These are phyloP conservation scores for Nadsonia fulvescens DNA, from an alignment of 805 yeast species.

Conservation along the genomic window DNA sequence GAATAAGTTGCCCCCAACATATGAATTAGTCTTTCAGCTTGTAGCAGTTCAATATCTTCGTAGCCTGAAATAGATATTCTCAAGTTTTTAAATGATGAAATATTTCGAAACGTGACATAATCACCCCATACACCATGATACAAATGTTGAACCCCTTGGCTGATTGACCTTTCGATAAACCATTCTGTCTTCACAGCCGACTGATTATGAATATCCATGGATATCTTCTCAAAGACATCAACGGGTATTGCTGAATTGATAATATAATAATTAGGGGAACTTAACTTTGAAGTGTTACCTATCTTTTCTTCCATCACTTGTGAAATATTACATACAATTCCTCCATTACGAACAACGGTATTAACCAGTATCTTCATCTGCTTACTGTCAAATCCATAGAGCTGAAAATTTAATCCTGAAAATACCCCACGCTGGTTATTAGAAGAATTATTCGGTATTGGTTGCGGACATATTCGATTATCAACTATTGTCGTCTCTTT, in stretches of 20 bases:
- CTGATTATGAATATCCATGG: conserved; percentile 8
- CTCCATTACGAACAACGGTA: conserved; percentile 30
- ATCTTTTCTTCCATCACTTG: no score
- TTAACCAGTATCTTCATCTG: conserved; percentile 23
- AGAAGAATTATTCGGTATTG: background rate
- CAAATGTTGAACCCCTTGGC: conserved; percentile 30
- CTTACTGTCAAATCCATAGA: conserved; percentile 23
- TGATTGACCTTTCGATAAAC: conserved; percentile 59
- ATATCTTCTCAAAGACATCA: no score
- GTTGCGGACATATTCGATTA: no score
- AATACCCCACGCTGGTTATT: conserved; percentile 23
- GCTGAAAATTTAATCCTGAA: conserved; percentile 23
- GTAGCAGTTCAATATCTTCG: conserved; percentile 57
- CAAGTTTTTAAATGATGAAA: conserved; percentile 13
- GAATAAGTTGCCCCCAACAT: conserved; percentile 33
- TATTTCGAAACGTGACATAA: conserved; percentile 16
- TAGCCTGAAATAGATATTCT: conserved; percentile 49
- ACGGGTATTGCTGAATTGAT: no score
- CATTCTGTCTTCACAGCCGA: conserved; percentile 47
- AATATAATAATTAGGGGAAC: conserved; percentile 1
- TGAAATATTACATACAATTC: conserved; percentile 16
- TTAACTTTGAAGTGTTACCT: no score
- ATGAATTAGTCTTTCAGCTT: conserved; percentile 42
- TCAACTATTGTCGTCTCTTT: no score
- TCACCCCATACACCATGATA: conserved; percentile 46